A percentile compares a stretch with the other conserved stretches of the same genome.
Conservation (phyloP, 148 eudicot species). For the Oxyria digyna region DNA sequence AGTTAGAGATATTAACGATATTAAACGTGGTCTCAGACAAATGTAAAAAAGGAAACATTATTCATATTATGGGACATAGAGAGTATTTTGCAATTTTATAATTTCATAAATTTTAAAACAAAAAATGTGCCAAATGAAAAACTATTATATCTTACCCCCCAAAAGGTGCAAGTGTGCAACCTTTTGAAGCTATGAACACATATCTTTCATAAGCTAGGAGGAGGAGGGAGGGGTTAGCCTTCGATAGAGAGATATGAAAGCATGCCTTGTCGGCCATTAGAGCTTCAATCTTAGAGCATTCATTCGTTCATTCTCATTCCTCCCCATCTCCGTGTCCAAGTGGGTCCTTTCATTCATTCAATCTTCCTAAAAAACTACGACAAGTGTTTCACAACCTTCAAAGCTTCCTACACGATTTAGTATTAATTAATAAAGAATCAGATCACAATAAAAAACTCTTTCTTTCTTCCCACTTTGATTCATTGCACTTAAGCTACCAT, state of each 20-base stretch:
- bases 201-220: background rate
- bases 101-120: background rate
- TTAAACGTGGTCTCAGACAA: too few species aligned
- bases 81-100: background rate
- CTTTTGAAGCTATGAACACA: background rate
- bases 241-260: constrained; percentile 14
- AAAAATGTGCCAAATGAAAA: background rate
- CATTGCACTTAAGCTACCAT: too few species aligned
- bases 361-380: background rate
- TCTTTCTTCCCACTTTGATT: constrained; percentile 8
- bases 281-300: constrained; percentile 14
- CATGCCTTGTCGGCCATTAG: constrained; percentile 60
- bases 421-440: background rate
- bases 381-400: background rate
- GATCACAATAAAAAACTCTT: constrained; percentile 1
- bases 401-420: background rate
- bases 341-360: background rate
- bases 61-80: too few species aligned
- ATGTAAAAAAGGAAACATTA: too few species aligned
- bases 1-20: too few species aligned
- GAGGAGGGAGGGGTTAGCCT: background rate
- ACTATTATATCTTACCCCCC: background rate
- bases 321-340: background rate
- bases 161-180: constrained; percentile 1
- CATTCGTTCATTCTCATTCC: background rate